Percentiles rank a stretch among this genome's conserved stretches.
phyloP scores from a whole-genome alignment of 192 early-diverging fungal genomes.

The Entomortierella chlamydospora region DNA sequence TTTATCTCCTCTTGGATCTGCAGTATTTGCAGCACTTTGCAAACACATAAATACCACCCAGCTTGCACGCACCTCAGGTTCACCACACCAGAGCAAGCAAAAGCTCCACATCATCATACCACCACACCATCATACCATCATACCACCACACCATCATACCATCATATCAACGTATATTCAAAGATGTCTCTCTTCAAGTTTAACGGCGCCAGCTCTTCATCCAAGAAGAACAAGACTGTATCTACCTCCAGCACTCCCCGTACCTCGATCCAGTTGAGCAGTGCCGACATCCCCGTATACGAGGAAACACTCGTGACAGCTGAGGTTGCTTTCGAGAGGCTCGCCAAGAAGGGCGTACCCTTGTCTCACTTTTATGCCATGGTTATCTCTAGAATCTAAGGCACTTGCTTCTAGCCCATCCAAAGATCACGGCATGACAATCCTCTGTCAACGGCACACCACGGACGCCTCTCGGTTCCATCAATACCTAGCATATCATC shows the following conservation, averaged over 20 bases:
- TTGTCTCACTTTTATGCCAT: conserved; percentile 35
- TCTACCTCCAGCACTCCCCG: conserved; percentile 44
- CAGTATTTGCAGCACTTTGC: too few relatives aligned
- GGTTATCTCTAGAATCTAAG: conserved; percentile 33
- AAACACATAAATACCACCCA: conserved; percentile 23
- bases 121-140: background rate
- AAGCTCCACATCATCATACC: too few relatives aligned
- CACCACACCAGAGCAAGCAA: too few relatives aligned
- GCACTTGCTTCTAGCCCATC: too few relatives aligned
- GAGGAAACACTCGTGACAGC: conserved; percentile 16
- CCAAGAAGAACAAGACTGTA: conserved; percentile 56
- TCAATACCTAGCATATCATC: too few relatives aligned
- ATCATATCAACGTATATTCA: conserved; percentile 7
- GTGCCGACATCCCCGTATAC: conserved; percentile 18
- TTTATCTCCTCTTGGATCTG: background rate
- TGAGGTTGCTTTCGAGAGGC: conserved; percentile 24
- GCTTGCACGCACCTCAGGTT: too few relatives aligned
- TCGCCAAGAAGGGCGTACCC: conserved; percentile 22
- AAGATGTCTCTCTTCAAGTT: conserved; percentile 52
- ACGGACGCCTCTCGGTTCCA: too few relatives aligned
- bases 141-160: too few relatives aligned
- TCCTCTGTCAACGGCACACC: too few relatives aligned
- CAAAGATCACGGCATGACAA: too few relatives aligned
- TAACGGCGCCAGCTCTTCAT: conserved; percentile 11
- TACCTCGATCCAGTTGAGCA: conserved; percentile 40